These are phyloP conservation scores for Mycena rebaudengoi DNA, from an alignment of 768 basidiomycete species.

Conservation along the genomic window DNA sequence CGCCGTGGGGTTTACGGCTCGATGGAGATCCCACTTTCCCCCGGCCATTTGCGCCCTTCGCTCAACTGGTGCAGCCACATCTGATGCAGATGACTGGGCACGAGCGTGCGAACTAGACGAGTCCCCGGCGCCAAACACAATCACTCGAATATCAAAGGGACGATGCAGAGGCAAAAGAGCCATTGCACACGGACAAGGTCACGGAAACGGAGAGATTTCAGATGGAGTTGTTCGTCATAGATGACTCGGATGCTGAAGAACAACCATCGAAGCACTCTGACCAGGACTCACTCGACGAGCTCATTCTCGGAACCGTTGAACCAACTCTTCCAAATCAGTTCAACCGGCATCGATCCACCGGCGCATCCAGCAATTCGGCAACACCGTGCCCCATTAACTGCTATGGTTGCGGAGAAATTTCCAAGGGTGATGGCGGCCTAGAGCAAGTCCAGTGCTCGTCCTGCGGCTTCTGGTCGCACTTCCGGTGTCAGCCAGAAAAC, in stretches of 20 bases:
- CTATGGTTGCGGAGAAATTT: background rate
- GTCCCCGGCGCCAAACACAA: background rate
- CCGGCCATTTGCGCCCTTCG: background rate
- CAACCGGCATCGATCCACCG: background rate
- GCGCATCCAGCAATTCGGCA: background rate
- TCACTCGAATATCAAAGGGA: background rate
- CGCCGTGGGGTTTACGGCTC: background rate
- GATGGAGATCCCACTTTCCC: background rate
- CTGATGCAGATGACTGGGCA: background rate
- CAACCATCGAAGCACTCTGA: background rate
- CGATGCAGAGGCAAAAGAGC: background rate
- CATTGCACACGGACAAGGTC: background rate
- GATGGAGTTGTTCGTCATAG: background rate
- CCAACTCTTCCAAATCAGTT: background rate
- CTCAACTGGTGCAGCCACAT: background rate
- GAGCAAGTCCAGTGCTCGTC: background rate
- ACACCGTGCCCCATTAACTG: constrained; percentile 2
- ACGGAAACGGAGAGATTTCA: background rate
- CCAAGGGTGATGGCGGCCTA: background rate
- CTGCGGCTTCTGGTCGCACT: background rate
- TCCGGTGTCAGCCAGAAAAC: background rate
- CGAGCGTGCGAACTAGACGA: background rate
- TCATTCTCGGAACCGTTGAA: background rate
- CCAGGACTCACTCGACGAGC: background rate
- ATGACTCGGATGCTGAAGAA: background rate